These are phyloP conservation scores for Arthrobotrys musiformis DNA, from an alignment of 2,329 filamentous ascomycete genomes.

Conservation along the genomic window DNA sequence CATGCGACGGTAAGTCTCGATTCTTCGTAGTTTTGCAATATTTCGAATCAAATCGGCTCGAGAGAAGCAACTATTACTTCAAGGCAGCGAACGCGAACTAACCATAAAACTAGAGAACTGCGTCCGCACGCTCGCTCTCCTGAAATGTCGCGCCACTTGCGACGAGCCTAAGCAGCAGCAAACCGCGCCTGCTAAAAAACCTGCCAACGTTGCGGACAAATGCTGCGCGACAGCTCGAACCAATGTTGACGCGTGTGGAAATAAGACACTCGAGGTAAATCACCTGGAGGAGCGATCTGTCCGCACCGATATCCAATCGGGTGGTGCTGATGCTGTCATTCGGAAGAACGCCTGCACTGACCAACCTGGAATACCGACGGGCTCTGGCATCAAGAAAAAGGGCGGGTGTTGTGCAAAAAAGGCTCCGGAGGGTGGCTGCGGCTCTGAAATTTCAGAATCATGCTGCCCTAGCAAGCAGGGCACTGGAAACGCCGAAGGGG, in stretches of 20 bases:
- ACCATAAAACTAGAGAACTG: background rate
- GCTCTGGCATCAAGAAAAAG: background rate
- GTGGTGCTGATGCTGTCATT: background rate
- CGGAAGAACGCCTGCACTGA: background rate
- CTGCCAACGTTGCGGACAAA: no score
- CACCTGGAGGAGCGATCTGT: background rate
- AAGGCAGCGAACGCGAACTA: background rate
- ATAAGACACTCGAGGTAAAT: background rate
- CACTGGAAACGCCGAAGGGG: background rate
- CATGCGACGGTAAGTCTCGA: slow-evolving; percentile 13
- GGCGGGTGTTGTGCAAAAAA: background rate
- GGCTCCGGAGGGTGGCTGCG: no score
- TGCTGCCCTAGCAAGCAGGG: background rate
- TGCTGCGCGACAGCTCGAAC: background rate
- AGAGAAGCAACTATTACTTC: background rate
- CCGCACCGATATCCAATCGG: background rate
- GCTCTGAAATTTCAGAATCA: background rate
- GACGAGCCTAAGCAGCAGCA: background rate
- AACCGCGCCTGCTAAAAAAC: background rate
- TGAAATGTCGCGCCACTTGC: slow-evolving; percentile 14
- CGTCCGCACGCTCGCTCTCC: slow-evolving; percentile 14
- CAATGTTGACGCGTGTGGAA: background rate
- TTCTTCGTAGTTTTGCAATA: background rate
- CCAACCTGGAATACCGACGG: background rate
- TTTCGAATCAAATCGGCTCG: background rate